A percentile compares a stretch with the other conserved stretches of the same genome.
Evolutionary conservation across 1,284 basidiomycete genomes (phyloP).

Genomic region (Ganoderma sp.): DNA sequence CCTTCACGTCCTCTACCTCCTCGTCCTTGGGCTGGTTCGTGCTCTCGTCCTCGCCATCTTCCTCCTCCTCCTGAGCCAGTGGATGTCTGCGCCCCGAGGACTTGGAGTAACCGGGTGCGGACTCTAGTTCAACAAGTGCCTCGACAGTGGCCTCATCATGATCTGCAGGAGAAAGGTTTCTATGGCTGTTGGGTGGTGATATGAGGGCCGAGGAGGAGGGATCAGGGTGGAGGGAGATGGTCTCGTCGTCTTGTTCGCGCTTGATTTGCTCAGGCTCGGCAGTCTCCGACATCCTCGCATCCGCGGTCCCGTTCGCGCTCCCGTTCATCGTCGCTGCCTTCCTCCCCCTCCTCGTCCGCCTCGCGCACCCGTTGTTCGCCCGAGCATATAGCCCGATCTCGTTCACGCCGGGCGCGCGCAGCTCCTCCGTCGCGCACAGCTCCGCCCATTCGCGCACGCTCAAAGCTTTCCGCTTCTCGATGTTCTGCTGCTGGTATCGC

Average conservation of each 20-base stretch:
- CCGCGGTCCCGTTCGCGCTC: background rate
- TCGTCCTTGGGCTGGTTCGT: constrained; percentile 8
- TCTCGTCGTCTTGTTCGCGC: constrained; percentile 45
- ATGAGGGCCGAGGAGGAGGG: constrained; percentile 29
- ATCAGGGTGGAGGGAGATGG: constrained; percentile 19
- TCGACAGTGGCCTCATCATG: constrained; percentile 2
- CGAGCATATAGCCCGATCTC: constrained; percentile 67
- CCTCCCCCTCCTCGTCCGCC: constrained; percentile 35
- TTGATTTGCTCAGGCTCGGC: constrained; percentile 43
- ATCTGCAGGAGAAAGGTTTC: constrained; percentile 21
- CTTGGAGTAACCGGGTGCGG: background rate
- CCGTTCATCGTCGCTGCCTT: constrained; percentile 30
- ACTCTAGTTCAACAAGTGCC: background rate
- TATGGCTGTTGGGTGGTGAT: constrained; percentile 34
- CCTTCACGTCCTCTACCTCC: constrained; percentile 30
- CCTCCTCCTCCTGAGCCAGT: constrained; percentile 27
- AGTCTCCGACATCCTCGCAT: constrained; percentile 38
- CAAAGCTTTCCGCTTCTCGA: constrained; percentile 85
- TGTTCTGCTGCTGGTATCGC: constrained; percentile 89
- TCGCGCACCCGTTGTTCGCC: constrained; percentile 36
- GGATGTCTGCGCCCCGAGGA: constrained; percentile 15
- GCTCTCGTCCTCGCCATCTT: constrained; percentile 43
- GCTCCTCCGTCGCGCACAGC: constrained; percentile 75
- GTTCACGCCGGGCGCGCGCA: constrained; percentile 69
- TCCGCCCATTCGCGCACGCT: constrained; percentile 88